Base-by-base conservation (phyloP, 495 filamentous ascomycete genomes). In the Penicillium maclennaniae region DNA sequence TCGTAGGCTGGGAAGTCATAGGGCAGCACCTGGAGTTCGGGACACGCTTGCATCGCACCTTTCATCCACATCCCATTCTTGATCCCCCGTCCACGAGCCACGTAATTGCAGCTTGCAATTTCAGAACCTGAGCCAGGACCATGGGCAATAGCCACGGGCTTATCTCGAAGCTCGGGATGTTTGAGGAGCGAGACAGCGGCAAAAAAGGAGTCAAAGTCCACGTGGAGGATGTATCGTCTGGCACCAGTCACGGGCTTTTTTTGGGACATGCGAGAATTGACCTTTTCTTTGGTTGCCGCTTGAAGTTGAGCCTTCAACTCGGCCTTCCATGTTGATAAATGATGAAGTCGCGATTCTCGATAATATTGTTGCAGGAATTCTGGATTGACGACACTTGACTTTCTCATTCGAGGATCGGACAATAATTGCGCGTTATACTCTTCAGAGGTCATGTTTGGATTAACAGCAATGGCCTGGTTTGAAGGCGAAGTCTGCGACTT, bases 1-100 rank as follows among this genome's bases (percentile, higher is more conserved):
- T 97, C 95, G 56, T 98, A 98, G 0, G 82, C 91, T 6, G 86
- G 86, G 61, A 97, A 97, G 60, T 98, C 92, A 58, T 98, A 98
- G 0, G 89, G 88, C 31, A 98, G 64, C 6, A 95, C 81, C 55
- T 91, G 88, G 26, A 98, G 78, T 17, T 91, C 82, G 0, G 91
- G 87, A 68, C 92, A 98, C 12, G 91, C 71, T 54, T 92, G 83
- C 56, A 85, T 76, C 3, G 95, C 93, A 26, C 80, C 76, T 61
- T 91, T 92, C 91, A 98, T 96, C 93, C 93, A 98, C 95, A 96
- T 97, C 8, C 95, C 93, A 55, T 97, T 97, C 65, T 89, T 96
- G 46, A 97, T 77, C 0, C 92, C 93, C 59, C 82, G 91, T 19
- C 81, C 78, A 20, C 93, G 83, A 3, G 95, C 93, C 19, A 85